phyloP scores from a whole-genome alignment of 345 rosid genomes.

The Moricandia arvensis region DNA sequence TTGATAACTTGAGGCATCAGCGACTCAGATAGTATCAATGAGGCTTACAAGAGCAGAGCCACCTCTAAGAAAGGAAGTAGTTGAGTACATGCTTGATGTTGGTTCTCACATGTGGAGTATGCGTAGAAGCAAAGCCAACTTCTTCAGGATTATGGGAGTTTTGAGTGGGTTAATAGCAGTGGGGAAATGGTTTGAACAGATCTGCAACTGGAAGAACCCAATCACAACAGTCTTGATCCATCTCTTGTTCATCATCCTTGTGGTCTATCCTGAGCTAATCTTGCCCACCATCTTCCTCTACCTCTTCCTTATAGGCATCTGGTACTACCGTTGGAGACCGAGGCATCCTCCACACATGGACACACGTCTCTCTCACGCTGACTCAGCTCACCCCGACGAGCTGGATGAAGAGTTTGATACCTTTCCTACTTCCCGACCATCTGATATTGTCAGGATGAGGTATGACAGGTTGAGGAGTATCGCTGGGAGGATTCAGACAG shows the following conservation, averaged over 20 bases:
- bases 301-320: conserved; percentile 84
- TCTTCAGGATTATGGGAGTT: conserved; percentile 84
- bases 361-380: conserved; percentile 90
- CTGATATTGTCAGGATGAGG: conserved; percentile 78
- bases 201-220: conserved; percentile 92
- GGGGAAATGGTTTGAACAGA: conserved; percentile 93
- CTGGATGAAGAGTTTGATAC: conserved; percentile 91
- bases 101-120: conserved; percentile 99
- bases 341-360: conserved; percentile 98
- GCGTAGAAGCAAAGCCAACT: conserved; percentile 96
- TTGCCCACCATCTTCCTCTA: conserved; percentile 88
- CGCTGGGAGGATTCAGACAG: conserved; percentile 91
- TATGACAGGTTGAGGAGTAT: conserved; percentile 88
- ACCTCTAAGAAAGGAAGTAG: conserved; percentile 81
- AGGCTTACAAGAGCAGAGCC: conserved; percentile 89
- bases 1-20: conserved; percentile 88
- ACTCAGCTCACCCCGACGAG: conserved; percentile 78
- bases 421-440: conserved; percentile 71
- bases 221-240: conserved; percentile 85
- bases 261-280: conserved; percentile 84
- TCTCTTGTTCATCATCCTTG: conserved; percentile 78
- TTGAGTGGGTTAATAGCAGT: conserved; percentile 73
- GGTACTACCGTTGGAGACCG: conserved; percentile 93
- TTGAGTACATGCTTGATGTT: conserved; percentile 92
- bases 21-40: conserved; percentile 78